These are phyloP conservation scores for Rosa hybrid DNA, from an alignment of 331 rosid species.

Conservation along the genomic window DNA sequence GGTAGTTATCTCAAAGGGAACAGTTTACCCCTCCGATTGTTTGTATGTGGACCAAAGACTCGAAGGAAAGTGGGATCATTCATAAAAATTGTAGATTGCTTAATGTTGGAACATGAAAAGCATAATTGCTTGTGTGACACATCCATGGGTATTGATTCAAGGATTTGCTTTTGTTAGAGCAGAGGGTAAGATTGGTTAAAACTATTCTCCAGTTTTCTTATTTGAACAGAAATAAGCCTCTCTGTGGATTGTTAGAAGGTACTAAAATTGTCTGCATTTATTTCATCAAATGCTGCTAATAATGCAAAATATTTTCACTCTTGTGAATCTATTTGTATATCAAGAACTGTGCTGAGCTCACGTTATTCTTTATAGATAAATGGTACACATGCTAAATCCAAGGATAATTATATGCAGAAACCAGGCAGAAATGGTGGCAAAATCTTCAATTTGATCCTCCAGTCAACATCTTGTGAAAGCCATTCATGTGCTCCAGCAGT, in stretches of 20 bases:
- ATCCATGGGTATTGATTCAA: neutral
- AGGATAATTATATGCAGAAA: neutral
- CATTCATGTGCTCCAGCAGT: slow-evolving; percentile 27
- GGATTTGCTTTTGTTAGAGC: neutral
- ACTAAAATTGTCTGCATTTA: too few relatives aligned
- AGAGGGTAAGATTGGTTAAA: neutral
- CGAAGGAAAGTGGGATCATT: too few relatives aligned
- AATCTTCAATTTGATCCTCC: slow-evolving; percentile 39
- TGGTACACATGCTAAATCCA: neutral
- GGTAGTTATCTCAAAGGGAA: too few relatives aligned
- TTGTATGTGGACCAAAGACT: too few relatives aligned
- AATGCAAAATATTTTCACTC: too few relatives aligned
- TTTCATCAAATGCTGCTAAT: too few relatives aligned
- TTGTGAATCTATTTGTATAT: too few relatives aligned
- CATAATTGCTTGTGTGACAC: neutral
- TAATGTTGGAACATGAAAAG: neutral
- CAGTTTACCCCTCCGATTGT: too few relatives aligned
- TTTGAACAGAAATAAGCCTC: neutral
- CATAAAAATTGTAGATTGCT: neutral
- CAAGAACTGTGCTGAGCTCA: too few relatives aligned
- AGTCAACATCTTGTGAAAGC: slow-evolving; percentile 23
- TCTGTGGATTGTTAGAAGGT: too few relatives aligned
- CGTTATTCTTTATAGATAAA: too few relatives aligned
- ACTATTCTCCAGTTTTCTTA: neutral
- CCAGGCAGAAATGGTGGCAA: neutral